Evolutionary conservation across 768 basidiomycete genomes (phyloP).

Genomic region (Neoboletus magnificus): DNA sequence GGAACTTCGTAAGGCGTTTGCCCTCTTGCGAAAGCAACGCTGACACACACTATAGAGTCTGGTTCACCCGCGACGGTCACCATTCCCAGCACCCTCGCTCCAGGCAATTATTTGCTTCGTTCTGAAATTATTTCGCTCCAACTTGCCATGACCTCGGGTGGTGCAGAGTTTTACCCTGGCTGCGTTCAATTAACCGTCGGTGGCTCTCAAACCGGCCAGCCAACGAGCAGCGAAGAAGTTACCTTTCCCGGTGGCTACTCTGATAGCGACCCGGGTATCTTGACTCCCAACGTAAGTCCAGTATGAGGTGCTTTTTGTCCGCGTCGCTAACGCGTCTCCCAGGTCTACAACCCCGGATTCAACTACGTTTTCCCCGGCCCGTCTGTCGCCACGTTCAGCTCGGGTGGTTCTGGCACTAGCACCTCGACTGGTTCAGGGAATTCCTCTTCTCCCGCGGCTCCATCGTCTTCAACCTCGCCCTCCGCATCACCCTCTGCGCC

Average conservation of each 20-base stretch:
- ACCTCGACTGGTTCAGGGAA: slow-evolving; percentile 3
- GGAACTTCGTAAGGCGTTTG: slow-evolving; percentile 39
- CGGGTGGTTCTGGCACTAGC: slow-evolving; percentile 7
- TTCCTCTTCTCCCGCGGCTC: not conserved
- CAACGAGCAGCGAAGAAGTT: slow-evolving; percentile 39
- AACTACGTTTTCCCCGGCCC: slow-evolving; percentile 55
- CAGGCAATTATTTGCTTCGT: slow-evolving; percentile 72
- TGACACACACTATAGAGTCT: slow-evolving; percentile 25
- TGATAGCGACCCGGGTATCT: slow-evolving; percentile 67
- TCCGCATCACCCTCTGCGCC: slow-evolving; percentile 2
- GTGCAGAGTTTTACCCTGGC: slow-evolving; percentile 42
- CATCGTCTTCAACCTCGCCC: not conserved
- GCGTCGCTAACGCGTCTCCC: not conserved
- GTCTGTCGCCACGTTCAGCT: slow-evolving; percentile 40
- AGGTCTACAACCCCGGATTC: slow-evolving; percentile 29
- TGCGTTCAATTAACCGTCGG: slow-evolving; percentile 28
- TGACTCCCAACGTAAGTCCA: slow-evolving; percentile 41
- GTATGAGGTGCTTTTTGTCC: not conserved
- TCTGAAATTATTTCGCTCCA: slow-evolving; percentile 80
- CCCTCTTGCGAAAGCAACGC: not conserved
- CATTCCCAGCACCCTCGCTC: slow-evolving; percentile 48
- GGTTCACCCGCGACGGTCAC: slow-evolving; percentile 39
- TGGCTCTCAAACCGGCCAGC: slow-evolving; percentile 24
- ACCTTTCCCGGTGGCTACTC: slow-evolving; percentile 68
- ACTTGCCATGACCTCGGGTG: slow-evolving; percentile 46